phyloP scores from a whole-genome alignment of 352 stramenopile species.

The Hyphochytrium catenoides region DNA sequence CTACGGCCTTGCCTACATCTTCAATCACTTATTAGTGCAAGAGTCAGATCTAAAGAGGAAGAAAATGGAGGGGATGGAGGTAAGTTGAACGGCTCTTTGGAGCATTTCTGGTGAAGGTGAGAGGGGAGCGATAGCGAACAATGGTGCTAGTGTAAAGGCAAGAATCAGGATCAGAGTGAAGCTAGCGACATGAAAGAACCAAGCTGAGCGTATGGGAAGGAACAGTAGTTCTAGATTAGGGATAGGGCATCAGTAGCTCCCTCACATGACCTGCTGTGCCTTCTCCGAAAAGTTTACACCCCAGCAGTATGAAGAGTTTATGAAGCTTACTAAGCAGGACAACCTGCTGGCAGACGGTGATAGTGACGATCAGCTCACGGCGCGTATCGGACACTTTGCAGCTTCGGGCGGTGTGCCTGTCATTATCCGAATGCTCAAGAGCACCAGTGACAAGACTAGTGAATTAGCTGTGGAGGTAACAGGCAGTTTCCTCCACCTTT shows the following conservation, averaged over 20 bases:
- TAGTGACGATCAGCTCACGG: constrained; percentile 31
- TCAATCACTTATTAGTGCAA: constrained; percentile 75
- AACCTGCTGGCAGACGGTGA: constrained; percentile 74
- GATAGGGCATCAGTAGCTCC: too few species aligned
- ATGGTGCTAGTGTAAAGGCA: too few species aligned
- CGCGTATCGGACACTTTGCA: constrained; percentile 18
- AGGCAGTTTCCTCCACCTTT: constrained; percentile 1
- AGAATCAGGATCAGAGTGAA: too few species aligned
- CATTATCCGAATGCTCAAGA: constrained; percentile 48
- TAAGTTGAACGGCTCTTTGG: too few species aligned
- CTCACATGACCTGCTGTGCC: too few species aligned
- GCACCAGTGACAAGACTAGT: constrained; percentile 15
- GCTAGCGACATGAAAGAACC: too few species aligned
- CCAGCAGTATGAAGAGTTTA: constrained; percentile 93
- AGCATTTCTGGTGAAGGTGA: too few species aligned
- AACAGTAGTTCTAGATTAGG: too few species aligned
- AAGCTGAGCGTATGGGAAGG: too few species aligned
- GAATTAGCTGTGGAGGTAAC: constrained; percentile 6
- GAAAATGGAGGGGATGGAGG: constrained; percentile 85
- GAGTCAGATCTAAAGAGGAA: constrained; percentile 80
- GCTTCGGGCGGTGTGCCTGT: constrained; percentile 22
- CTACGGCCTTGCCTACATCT: constrained; percentile 80
- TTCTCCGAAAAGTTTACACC: too few species aligned
- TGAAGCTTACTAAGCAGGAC: constrained; percentile 78
- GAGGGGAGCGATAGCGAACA: too few species aligned